Conservation (phyloP, 2,329 filamentous ascomycete species). For the Byssoonygena ceratinophila region DNA sequence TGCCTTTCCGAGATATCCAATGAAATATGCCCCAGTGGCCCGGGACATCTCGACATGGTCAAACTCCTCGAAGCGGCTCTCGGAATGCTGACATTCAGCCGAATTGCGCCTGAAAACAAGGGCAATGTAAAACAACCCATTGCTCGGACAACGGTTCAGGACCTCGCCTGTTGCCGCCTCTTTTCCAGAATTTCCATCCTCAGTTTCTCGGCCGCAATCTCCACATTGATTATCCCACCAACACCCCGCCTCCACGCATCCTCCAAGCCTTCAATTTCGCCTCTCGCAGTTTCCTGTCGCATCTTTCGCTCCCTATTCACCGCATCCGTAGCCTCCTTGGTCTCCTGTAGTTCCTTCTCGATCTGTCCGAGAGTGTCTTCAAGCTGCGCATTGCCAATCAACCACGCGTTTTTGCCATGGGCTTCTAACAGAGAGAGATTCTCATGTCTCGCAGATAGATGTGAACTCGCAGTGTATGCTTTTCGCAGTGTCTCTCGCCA, state of each 20-base stretch:
- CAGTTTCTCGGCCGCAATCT: conserved; percentile 69
- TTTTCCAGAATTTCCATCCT: conserved; percentile 56
- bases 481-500: conserved; percentile 45
- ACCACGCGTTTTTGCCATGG: conserved; percentile 83
- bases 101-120: not conserved
- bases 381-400: conserved; percentile 69
- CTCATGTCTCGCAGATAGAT: conserved; percentile 46
- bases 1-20: not conserved
- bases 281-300: conserved; percentile 59
- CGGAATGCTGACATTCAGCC: not conserved
- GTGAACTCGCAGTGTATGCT: conserved; percentile 49
- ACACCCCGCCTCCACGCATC: conserved; percentile 71
- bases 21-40: not conserved
- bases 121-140: not conserved
- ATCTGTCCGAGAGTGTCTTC: conserved; percentile 60
- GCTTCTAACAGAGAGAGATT: conserved; percentile 65
- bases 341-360: conserved; percentile 62
- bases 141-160: not conserved
- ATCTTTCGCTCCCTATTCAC: conserved; percentile 60
- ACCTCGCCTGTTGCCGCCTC: conserved; percentile 35
- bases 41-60: too few species aligned
- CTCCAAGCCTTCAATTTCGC: conserved; percentile 63
- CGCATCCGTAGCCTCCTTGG: conserved; percentile 59
- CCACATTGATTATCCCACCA: conserved; percentile 70
- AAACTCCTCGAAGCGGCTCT: too few species aligned